Conservation (phyloP, 257 asterid genomes). For the Primulina tabacum region DNA sequence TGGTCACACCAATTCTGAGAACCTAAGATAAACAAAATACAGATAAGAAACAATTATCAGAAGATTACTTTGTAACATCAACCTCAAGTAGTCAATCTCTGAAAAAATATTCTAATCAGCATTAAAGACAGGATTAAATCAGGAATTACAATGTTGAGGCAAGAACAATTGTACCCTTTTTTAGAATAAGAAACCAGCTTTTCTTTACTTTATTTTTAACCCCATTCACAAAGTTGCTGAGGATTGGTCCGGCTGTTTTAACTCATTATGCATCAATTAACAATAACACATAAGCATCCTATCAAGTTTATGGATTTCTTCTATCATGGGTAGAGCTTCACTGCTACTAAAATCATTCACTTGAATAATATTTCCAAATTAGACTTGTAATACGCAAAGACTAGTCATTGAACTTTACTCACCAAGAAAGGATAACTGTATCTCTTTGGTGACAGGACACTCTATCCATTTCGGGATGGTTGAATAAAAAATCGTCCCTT, state of each 20-base stretch:
- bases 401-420: slow-evolving; percentile 26
- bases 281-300: not conserved
- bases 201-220: not conserved
- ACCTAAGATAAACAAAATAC: slow-evolving; percentile 41
- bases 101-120: not conserved
- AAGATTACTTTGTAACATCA: slow-evolving; percentile 8
- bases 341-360: not conserved
- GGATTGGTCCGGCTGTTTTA: not conserved
- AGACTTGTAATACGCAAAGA: slow-evolving; percentile 11
- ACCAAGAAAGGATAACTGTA: slow-evolving; percentile 41
- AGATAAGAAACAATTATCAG: slow-evolving; percentile 5
- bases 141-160: not conserved
- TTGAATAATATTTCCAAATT: slow-evolving; percentile 1
- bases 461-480: slow-evolving; percentile 76
- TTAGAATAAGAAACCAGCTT: not conserved
- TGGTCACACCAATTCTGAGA: slow-evolving; percentile 83
- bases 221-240: not conserved
- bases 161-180: not conserved
- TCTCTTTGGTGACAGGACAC: slow-evolving; percentile 31
- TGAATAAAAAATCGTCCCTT: slow-evolving; percentile 76
- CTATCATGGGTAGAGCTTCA: not conserved
- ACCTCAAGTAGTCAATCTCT: not conserved
- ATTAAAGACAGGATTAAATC: not conserved
- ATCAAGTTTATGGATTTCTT: slow-evolving; percentile 4
- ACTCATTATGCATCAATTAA: no score